These are phyloP conservation scores for Lactarius evosmus DNA, from an alignment of 768 basidiomycete species.

Conservation along the genomic window DNA sequence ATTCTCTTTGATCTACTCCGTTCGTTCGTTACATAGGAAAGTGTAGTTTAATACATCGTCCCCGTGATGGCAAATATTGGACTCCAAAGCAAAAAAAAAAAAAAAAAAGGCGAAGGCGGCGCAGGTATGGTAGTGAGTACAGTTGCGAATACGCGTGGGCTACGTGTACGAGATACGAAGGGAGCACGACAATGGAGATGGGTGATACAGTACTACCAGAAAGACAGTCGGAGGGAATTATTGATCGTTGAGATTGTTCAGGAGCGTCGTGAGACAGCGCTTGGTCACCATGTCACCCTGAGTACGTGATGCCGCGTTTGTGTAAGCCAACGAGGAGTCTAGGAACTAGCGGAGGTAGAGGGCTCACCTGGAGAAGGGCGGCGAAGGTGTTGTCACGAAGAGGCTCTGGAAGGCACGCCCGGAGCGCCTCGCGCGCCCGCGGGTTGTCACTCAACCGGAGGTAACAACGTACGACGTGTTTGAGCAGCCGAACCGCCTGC, in stretches of 20 bases:
- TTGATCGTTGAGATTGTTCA: constrained; percentile 78
- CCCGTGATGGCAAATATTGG: constrained; percentile 23
- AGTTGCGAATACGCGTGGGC: constrained; percentile 23
- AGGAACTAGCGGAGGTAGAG: not conserved
- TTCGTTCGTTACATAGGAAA: constrained; percentile 26
- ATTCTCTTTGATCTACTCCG: constrained; percentile 18
- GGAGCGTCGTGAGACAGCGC: constrained; percentile 83
- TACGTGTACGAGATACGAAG: constrained; percentile 11
- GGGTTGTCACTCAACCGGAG: constrained; percentile 93
- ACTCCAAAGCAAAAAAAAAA: constrained; percentile 13
- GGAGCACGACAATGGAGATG: not conserved
- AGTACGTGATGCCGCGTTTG: not conserved
- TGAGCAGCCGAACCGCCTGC: constrained; percentile 91
- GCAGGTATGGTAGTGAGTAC: constrained; percentile 27
- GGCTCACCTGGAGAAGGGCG: constrained; percentile 77
- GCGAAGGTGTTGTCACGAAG: constrained; percentile 92
- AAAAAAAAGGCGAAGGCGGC: constrained; percentile 19
- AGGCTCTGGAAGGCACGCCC: constrained; percentile 94
- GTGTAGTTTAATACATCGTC: constrained; percentile 27
- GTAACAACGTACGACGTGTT: constrained; percentile 98
- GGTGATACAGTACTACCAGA: constrained; percentile 12
- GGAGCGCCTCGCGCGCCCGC: constrained; percentile 90
- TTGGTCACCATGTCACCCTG: constrained; percentile 99
- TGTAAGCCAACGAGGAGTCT: not conserved
- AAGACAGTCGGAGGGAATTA: constrained; percentile 5